A percentile compares a stretch with the other conserved stretches of the same genome.
Evolutionary conservation across 768 basidiomycete genomes (phyloP).

Genomic region (Lactarius indigo): DNA sequence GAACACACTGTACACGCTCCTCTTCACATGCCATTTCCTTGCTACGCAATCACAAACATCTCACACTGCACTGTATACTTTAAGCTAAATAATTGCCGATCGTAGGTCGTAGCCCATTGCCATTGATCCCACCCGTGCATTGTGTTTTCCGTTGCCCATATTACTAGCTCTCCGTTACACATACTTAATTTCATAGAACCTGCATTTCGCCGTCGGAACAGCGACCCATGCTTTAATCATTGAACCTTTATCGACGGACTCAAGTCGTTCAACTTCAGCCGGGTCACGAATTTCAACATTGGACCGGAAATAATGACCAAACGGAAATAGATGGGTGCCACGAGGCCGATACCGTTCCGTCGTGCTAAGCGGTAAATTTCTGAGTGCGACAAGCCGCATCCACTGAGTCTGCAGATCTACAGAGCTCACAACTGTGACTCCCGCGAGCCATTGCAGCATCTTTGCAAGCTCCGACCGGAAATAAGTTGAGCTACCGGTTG

Average conservation of each 20-base stretch:
- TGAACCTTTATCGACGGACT: background rate
- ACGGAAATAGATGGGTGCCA: background rate
- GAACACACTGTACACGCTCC: slow-evolving; percentile 13
- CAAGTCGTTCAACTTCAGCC: background rate
- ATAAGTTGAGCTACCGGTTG: background rate
- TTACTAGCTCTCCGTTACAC: slow-evolving; percentile 8
- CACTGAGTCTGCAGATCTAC: background rate
- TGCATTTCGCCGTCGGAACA: slow-evolving; percentile 3
- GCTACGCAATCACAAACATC: slow-evolving; percentile 13
- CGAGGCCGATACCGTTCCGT: background rate
- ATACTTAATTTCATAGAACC: slow-evolving; percentile 12
- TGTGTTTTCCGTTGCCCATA: slow-evolving; percentile 12
- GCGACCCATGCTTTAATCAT: background rate
- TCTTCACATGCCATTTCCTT: slow-evolving; percentile 6
- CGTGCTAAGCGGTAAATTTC: background rate
- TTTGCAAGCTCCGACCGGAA: slow-evolving; percentile 17
- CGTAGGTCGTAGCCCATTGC: background rate
- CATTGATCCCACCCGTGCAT: slow-evolving; percentile 4
- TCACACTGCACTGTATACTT: slow-evolving; percentile 19
- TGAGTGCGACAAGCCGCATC: background rate
- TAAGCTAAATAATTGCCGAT: slow-evolving; percentile 10
- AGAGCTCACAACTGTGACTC: background rate
- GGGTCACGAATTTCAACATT: background rate
- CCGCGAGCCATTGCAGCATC: slow-evolving; percentile 2
- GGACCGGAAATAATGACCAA: background rate